Percentiles rank a stretch among this genome's conserved stretches.
Conservation (phyloP, 805 yeast genomes). For the Myxozyma vanderwaltii region DNA sequence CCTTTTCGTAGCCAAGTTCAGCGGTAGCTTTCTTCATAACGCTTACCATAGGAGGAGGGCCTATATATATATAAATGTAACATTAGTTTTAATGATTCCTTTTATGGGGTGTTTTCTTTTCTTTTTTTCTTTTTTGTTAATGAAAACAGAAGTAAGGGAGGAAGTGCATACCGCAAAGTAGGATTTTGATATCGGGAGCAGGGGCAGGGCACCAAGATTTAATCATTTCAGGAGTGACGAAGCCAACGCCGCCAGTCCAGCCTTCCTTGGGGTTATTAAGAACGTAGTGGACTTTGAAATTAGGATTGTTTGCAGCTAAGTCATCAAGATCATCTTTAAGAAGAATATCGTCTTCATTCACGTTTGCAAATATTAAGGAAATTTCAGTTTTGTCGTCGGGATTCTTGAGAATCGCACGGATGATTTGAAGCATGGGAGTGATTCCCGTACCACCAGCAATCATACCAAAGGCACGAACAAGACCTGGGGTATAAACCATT, state of each 20-base stretch:
- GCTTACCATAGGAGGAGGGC: constrained; percentile 86
- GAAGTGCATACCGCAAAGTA: constrained; percentile 69
- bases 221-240: constrained; percentile 88
- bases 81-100: no score
- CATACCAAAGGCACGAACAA: constrained; percentile 68
- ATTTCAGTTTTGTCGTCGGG: constrained; percentile 89
- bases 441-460: constrained; percentile 98
- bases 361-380: constrained; percentile 76
- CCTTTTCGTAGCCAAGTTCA: constrained; percentile 73
- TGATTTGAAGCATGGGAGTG: constrained; percentile 84
- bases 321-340: constrained; percentile 76
- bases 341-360: constrained; percentile 74
- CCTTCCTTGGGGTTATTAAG: constrained; percentile 75
- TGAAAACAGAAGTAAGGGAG: neutral
- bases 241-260: constrained; percentile 69
- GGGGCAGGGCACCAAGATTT: constrained; percentile 67
- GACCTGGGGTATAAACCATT: constrained; percentile 78
- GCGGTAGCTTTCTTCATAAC: constrained; percentile 80
- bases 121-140: no score
- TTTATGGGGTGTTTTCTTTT: no score
- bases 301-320: constrained; percentile 67
- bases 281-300: constrained; percentile 76
- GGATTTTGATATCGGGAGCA: constrained; percentile 62
- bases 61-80: no score
- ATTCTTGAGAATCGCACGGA: constrained; percentile 73